Conservation (phyloP, 805 yeast species). For the Ogataea degrootiae region DNA sequence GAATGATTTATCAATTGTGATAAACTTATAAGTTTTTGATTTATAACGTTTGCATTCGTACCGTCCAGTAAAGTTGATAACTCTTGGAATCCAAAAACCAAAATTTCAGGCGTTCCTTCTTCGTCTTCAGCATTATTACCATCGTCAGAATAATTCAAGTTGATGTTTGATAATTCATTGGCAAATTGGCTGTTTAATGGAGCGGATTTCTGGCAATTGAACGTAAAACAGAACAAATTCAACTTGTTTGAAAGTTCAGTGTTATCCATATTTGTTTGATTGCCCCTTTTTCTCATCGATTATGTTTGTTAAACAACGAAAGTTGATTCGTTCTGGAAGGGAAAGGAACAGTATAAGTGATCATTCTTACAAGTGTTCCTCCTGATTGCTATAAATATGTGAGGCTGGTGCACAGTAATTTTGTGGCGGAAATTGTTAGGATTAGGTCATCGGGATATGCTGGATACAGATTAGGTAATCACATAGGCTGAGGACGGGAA, state of each 20-base stretch:
- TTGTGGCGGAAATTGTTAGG: too few relatives aligned
- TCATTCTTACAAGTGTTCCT: too few relatives aligned
- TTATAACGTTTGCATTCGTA: conserved; percentile 36
- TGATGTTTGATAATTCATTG: conserved; percentile 21
- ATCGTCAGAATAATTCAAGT: conserved; percentile 3
- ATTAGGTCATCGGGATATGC: too few relatives aligned
- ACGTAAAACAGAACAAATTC: conserved; percentile 34
- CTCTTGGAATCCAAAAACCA: conserved; percentile 67
- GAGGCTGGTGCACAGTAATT: too few relatives aligned
- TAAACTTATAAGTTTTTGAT: conserved; percentile 32
- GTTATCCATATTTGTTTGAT: not conserved
- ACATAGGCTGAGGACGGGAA: too few relatives aligned
- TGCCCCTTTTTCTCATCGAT: not conserved
- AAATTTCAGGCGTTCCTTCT: conserved; percentile 37
- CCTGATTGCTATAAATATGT: too few relatives aligned
- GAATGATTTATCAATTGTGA: conserved; percentile 32
- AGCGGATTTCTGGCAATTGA: conserved; percentile 50
- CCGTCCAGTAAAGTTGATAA: conserved; percentile 53
- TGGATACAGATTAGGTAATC: too few relatives aligned
- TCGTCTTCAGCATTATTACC: conserved; percentile 15
- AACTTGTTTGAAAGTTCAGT: not conserved
- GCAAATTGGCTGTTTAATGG: conserved; percentile 33
- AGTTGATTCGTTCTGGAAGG: too few relatives aligned
- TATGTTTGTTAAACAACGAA: not conserved
- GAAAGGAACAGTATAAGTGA: too few relatives aligned